Evolutionary conservation across 495 filamentous ascomycete species (phyloP).

Genomic region (Tuber aestivum): DNA sequence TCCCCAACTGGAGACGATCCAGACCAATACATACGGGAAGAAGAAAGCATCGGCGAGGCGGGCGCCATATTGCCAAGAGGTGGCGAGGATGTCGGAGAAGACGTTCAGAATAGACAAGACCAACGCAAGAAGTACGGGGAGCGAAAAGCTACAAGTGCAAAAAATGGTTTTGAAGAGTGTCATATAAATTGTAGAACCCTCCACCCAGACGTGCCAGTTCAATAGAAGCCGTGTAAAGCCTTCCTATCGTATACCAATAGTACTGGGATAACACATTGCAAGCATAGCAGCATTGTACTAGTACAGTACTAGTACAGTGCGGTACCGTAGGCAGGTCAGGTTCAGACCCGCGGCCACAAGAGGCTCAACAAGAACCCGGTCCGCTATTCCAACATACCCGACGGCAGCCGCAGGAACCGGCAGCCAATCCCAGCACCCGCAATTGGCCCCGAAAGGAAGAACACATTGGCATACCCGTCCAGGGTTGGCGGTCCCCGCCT

Average conservation of each 20-base stretch:
- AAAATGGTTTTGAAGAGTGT: neutral
- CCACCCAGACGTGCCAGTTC: neutral
- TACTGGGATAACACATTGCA: too few species aligned
- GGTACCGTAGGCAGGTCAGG: too few species aligned
- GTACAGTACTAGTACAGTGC: too few species aligned
- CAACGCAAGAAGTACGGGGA: neutral
- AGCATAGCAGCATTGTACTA: too few species aligned
- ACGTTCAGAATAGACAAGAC: neutral
- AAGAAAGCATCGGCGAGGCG: conserved; percentile 9
- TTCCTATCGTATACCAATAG: too few species aligned
- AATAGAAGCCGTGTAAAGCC: neutral
- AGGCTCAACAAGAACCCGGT: too few species aligned
- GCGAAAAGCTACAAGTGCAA: neutral
- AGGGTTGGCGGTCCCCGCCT: too few species aligned
- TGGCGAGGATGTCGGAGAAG: neutral
- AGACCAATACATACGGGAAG: neutral
- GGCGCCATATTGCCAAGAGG: neutral
- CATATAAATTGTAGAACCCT: neutral
- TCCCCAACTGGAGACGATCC: neutral
- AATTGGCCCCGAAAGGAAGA: neutral
- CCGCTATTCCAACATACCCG: neutral
- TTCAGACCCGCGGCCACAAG: too few species aligned
- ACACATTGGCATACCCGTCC: neutral
- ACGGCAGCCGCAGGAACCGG: neutral
- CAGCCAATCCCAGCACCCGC: neutral